A percentile compares a stretch with the other conserved stretches of the same genome.
Evolutionary conservation across 2,329 filamentous ascomycete species (phyloP).

Genomic region (Cercospora nicotianae): DNA sequence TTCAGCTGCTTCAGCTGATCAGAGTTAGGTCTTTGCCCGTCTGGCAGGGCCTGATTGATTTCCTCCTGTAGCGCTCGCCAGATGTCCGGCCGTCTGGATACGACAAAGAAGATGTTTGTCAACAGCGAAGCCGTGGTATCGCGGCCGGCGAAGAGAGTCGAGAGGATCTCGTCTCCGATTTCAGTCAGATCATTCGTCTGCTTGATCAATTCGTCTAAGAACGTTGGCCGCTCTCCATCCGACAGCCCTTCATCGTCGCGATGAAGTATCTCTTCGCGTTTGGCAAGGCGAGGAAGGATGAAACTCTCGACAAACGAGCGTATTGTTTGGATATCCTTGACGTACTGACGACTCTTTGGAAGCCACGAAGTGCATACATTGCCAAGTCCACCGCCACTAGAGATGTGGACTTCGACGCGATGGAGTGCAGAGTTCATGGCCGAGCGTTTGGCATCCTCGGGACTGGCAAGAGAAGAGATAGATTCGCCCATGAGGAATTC

Average conservation of each 20-base stretch:
- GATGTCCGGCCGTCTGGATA: constrained; percentile 19
- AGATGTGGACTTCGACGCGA: neutral
- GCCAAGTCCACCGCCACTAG: neutral
- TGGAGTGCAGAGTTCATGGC: neutral
- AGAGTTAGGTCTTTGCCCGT: constrained; percentile 43
- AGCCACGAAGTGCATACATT: neutral
- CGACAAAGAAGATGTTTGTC: constrained; percentile 40
- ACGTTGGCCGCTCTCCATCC: constrained; percentile 46
- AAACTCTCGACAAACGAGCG: constrained; percentile 12
- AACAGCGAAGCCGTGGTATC: constrained; percentile 53
- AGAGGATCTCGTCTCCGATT: constrained; percentile 46
- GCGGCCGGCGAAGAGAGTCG: constrained; percentile 51
- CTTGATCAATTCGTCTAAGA: constrained; percentile 57
- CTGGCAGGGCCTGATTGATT: constrained; percentile 19
- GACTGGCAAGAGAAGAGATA: neutral
- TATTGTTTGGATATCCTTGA: constrained; percentile 8
- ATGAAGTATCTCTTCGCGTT: constrained; percentile 4
- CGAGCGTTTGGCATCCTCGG: neutral
- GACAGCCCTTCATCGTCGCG: constrained; percentile 9
- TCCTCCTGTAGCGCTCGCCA: constrained; percentile 22
- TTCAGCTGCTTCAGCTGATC: constrained; percentile 23
- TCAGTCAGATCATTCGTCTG: constrained; percentile 43
- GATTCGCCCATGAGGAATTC: constrained; percentile 11
- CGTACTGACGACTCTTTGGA: constrained; percentile 4
- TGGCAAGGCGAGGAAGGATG: constrained; percentile 2